Percentiles rank a stretch among this genome's conserved stretches.
phyloP scores from a whole-genome alignment of 1,284 basidiomycete genomes.

The Athelia psychrophila region DNA sequence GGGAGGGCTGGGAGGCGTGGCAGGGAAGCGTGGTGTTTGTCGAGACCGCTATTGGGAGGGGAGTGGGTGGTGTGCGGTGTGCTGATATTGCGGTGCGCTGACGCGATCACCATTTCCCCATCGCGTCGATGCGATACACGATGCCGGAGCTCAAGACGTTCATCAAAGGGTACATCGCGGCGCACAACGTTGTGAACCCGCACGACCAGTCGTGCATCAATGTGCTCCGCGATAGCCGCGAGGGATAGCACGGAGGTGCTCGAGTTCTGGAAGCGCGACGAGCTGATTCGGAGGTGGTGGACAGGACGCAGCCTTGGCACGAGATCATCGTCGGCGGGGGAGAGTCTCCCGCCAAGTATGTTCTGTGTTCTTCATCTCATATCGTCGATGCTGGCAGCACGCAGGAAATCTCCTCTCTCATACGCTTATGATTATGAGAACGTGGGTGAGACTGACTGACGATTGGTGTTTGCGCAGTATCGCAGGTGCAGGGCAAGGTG shows the following conservation, averaged over 20 bases:
- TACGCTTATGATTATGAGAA: not conserved
- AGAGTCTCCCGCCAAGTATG: conserved; percentile 53
- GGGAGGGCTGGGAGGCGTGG: conserved; percentile 77
- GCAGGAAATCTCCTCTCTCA: conserved; percentile 58
- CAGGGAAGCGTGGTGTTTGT: conserved; percentile 56
- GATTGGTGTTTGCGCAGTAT: conserved; percentile 46
- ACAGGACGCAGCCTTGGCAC: conserved; percentile 75
- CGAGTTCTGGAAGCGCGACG: conserved; percentile 72
- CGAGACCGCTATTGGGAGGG: conserved; percentile 57
- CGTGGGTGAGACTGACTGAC: not conserved
- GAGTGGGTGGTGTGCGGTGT: conserved; percentile 17
- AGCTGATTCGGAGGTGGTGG: conserved; percentile 52
- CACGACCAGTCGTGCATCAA: conserved; percentile 69
- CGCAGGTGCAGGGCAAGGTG: conserved; percentile 50
- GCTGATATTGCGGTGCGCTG: conserved; percentile 5
- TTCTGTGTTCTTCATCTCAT: not conserved
- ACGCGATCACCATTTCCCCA: conserved; percentile 19
- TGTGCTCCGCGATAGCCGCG: conserved; percentile 40
- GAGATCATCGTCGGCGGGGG: conserved; percentile 50
- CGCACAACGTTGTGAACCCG: conserved; percentile 63
- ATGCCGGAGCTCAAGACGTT: conserved; percentile 50
- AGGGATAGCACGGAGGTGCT: conserved; percentile 38
- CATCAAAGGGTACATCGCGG: conserved; percentile 61
- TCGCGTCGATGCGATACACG: conserved; percentile 53
- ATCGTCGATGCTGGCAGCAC: not conserved